A percentile compares a stretch with the other conserved stretches of the same genome.
These are phyloP conservation scores for Omphalea diandra DNA, from an alignment of 441 rosid species.

Conservation along the genomic window DNA sequence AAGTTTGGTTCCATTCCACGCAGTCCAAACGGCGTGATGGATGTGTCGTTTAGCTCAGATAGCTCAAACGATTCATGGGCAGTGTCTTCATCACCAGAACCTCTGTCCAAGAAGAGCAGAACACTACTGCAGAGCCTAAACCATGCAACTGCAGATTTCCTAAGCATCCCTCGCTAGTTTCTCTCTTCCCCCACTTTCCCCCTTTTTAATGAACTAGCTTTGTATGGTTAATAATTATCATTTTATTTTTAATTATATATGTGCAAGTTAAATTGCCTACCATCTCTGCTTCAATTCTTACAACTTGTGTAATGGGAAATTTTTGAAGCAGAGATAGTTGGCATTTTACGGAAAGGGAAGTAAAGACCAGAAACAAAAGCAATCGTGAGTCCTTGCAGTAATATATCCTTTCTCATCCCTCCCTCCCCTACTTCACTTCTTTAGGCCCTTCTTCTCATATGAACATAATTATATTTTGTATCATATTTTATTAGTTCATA, in stretches of 20 bases:
- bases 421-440: background rate
- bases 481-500: background rate
- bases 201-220: slow-evolving; percentile 11
- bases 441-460: background rate
- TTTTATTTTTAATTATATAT: background rate
- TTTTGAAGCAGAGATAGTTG: slow-evolving; percentile 48
- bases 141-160: slow-evolving; percentile 32
- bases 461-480: slow-evolving; percentile 1
- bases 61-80: slow-evolving; percentile 57
- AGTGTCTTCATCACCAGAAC: slow-evolving; percentile 49
- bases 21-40: slow-evolving; percentile 71
- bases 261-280: slow-evolving; percentile 50
- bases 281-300: slow-evolving; percentile 44
- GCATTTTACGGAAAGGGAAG: slow-evolving; percentile 55
- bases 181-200: background rate
- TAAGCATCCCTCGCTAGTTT: slow-evolving; percentile 37
- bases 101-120: slow-evolving; percentile 48
- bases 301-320: slow-evolving; percentile 13
- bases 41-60: slow-evolving; percentile 59
- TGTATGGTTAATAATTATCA: slow-evolving; percentile 21
- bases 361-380: slow-evolving; percentile 6
- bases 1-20: slow-evolving; percentile 51
- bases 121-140: slow-evolving; percentile 27
- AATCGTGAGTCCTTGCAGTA: slow-evolving; percentile 27
- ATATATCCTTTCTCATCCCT: background rate